phyloP scores from a whole-genome alignment of 345 rosid genomes.

The Jatropha curcas region DNA sequence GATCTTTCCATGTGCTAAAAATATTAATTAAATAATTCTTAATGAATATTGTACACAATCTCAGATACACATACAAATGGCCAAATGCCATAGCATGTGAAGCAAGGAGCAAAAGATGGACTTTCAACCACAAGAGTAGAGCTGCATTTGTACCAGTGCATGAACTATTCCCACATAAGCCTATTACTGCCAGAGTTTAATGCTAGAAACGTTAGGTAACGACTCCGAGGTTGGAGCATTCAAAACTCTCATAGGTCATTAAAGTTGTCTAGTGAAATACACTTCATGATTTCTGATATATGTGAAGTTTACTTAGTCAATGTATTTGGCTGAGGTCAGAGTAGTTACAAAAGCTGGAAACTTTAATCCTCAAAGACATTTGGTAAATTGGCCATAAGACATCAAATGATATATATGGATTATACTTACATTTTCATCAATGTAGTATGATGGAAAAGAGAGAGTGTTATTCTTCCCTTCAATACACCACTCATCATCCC shows the following conservation, averaged over 20 bases:
- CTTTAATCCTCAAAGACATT: slow-evolving; percentile 3
- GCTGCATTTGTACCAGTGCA: neutral
- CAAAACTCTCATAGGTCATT: neutral
- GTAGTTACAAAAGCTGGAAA: neutral
- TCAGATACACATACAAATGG: neutral
- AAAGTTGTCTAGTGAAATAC: neutral
- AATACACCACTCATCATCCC: slow-evolving; percentile 82
- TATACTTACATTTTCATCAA: slow-evolving; percentile 86
- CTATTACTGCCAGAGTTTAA: neutral
- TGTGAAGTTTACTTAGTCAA: neutral
- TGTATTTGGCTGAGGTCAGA: neutral
- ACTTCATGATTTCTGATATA: neutral
- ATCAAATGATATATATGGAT: slow-evolving; percentile 24
- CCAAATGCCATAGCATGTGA: neutral
- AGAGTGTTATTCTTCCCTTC: slow-evolving; percentile 68
- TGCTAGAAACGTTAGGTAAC: neutral
- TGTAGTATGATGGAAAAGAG: slow-evolving; percentile 89
- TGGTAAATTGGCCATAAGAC: slow-evolving; percentile 14
- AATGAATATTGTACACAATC: neutral
- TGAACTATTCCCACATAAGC: neutral
- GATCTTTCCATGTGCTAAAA: neutral
- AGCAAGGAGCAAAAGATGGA: neutral
- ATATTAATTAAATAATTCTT: slow-evolving; percentile 1
- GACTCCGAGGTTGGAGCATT: slow-evolving; percentile 3
- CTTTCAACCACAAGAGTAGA: neutral